Base-by-base conservation (phyloP, 805 yeast species). In the Saturnispora halmiae region DNA sequence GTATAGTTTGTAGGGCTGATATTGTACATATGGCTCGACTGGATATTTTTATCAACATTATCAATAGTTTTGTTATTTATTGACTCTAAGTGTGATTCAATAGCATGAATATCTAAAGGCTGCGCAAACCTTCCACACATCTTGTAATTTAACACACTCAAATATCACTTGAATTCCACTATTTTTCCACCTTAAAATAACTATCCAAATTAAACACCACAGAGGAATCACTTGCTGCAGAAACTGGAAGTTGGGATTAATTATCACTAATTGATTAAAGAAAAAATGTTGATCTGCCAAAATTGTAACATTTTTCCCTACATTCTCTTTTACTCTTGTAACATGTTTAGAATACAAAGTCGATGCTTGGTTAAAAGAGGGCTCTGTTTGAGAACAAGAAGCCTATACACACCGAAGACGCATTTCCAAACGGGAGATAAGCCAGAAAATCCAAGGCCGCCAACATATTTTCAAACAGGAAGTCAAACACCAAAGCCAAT, bases 1-100 rank as follows among this genome's bases (percentile, higher is more conserved):
- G 66, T 75, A 11, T 47, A 49, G 29, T 64, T 61, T 3, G 82
- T 77, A 1, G 90, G 92, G 0, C 77, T 75, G 2, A 82, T 65
- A 48, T 82, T 81, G 53, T 69, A 79, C 6, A 77, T 61, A 3
- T 67, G 63, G 0, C 44, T 34, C 25, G 61, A 61, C 31, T 27
- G n/a, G 5, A 6, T n/a, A 27, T 14, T 27, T 27, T 27, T 22
- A 10, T 22, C 26, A 22, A 22, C 26, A 22, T 22, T 10, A 7
- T 6, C 6, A 7, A 22, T 10, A 7, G 26, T 7, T 22, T 6
- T 6, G 6, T 6, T 27, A 27, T n/a, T n/a, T 14, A 52, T 30
- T 1, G 35, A 33, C 1, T 51, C 50, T 1, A 46, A 47, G 25
- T 53, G 18, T 16, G 32, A 30, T 16, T 14, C 53, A 4, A 74